Conservation (phyloP, 805 yeast genomes). For the Yamadazyma takamatsuzukensis region DNA sequence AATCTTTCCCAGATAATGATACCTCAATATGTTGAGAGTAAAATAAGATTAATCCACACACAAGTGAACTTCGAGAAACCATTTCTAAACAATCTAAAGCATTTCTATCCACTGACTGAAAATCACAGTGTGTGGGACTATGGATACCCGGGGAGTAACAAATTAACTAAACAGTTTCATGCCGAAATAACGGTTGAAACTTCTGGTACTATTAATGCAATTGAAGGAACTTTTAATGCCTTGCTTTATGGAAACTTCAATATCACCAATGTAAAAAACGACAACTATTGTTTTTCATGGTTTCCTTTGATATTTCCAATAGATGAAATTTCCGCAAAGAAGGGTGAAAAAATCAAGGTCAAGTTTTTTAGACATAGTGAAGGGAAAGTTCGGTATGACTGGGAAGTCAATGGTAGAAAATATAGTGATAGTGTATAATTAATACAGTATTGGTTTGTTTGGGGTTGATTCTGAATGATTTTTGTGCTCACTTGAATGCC, state of each 20-base stretch:
- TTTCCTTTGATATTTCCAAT: slow-evolving; percentile 36
- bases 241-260: slow-evolving; percentile 56
- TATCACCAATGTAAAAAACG: slow-evolving; percentile 47
- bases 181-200: slow-evolving; percentile 38
- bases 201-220: slow-evolving; percentile 63
- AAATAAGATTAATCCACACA: slow-evolving; percentile 62
- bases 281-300: slow-evolving; percentile 31
- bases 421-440: slow-evolving; percentile 1
- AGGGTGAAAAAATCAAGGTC: slow-evolving; percentile 5
- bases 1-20: slow-evolving; percentile 31
- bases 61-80: slow-evolving; percentile 35
- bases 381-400: slow-evolving; percentile 23
- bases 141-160: slow-evolving; percentile 7
- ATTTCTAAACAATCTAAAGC: slow-evolving; percentile 7
- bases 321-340: slow-evolving; percentile 5
- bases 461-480: too few species aligned
- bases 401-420: slow-evolving; percentile 17
- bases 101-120: slow-evolving; percentile 7
- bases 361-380: slow-evolving; percentile 9
- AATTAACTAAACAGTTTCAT: slow-evolving; percentile 1
- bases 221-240: slow-evolving; percentile 74
- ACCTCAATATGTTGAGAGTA: slow-evolving; percentile 50
- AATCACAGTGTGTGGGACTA: slow-evolving; percentile 9
- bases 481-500: too few species aligned
- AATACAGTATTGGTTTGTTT: background rate